Evolutionary conservation across 129 eudicot genomes (phyloP), one percentile per base, ranked within the genome.

Genomic region (Artemisia argyi): DNA sequence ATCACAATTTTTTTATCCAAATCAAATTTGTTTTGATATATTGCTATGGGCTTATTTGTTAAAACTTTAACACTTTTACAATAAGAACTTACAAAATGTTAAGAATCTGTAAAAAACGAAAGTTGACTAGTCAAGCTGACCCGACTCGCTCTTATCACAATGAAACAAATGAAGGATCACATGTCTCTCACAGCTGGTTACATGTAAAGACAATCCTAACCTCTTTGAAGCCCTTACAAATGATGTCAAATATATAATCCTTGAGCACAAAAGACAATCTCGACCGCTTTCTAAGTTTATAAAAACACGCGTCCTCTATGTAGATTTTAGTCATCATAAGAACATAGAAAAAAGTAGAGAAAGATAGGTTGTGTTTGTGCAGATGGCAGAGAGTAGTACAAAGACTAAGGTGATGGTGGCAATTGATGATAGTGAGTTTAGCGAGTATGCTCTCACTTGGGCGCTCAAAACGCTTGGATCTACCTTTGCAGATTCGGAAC

Each of bases 321-420:
- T n/a, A 65, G n/a, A 0, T 39, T 52, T 61, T 51, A 7, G 15
- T 66, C 50, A 42, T 11, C 26, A 30, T 2, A 61, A 19, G 15
- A 71, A 48, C 11, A 49, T 11, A 35, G 22, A 74, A 55, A 42
- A 11, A 17, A 42, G 10, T 48, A 48, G 26, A 47, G n/a, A 39
- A 30, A 11, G 15, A 69, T 2, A 48, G 42, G 46, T 11, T 19
- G 44, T 14, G 65, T 35, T 64, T 30, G 67, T 69, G 77, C 72
- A 71, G 61, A 78, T 58, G 68, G 71, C 47, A 35, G 73, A 68
- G 20, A 22, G 50, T 39, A 24, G 22, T 44, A 65, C 65, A 61
- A 69, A 28, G 66, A 80, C 50, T 35, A 80, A 73, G 74, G 78
- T 80, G 77, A 84, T 84, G 88, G 85, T 84, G 80, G 84, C 80